These are phyloP conservation scores for Metarhizium robertsii DNA, from an alignment of 2,329 filamentous ascomycete species.

Conservation along the genomic window DNA sequence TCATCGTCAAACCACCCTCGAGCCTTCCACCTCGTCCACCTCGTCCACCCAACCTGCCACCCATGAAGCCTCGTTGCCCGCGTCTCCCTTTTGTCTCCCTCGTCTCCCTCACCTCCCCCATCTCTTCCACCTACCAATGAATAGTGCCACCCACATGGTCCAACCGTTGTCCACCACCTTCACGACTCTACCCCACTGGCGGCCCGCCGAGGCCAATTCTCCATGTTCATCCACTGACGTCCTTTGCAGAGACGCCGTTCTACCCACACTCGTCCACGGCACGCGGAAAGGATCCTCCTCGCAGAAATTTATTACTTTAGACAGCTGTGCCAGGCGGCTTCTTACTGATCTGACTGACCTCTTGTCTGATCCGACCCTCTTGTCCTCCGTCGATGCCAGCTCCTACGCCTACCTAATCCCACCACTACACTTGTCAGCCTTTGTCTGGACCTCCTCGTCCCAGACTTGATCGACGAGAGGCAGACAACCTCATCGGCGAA, in stretches of 20 bases:
- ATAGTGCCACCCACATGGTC: slow-evolving; percentile 3
- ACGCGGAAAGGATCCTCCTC: slow-evolving; percentile 5
- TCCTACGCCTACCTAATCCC: neutral
- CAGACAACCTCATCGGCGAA: neutral
- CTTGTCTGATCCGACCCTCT: neutral
- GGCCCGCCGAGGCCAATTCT: slow-evolving; percentile 10
- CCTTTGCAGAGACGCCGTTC: slow-evolving; percentile 5
- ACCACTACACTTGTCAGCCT: neutral
- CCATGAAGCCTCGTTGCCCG: too few species aligned
- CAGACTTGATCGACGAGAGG: neutral
- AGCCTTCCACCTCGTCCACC: too few species aligned
- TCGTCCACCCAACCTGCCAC: too few species aligned
- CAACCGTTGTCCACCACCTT: slow-evolving; percentile 5
- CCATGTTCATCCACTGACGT: slow-evolving; percentile 9
- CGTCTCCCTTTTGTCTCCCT: neutral
- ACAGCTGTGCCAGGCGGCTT: slow-evolving; percentile 1
- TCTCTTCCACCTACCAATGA: neutral
- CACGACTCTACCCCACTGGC: slow-evolving; percentile 6
- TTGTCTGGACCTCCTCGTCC: neutral
- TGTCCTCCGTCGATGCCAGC: neutral
- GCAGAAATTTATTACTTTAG: slow-evolving; percentile 6
- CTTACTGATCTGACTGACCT: neutral
- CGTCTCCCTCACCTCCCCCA: neutral
- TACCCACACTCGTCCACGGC: slow-evolving; percentile 1
- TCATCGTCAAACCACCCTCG: too few species aligned